Percentiles rank a stretch among this genome's conserved stretches.
Evolutionary conservation across 352 stramenopile genomes (phyloP).

Genomic region (Globisporangium radiosum): DNA sequence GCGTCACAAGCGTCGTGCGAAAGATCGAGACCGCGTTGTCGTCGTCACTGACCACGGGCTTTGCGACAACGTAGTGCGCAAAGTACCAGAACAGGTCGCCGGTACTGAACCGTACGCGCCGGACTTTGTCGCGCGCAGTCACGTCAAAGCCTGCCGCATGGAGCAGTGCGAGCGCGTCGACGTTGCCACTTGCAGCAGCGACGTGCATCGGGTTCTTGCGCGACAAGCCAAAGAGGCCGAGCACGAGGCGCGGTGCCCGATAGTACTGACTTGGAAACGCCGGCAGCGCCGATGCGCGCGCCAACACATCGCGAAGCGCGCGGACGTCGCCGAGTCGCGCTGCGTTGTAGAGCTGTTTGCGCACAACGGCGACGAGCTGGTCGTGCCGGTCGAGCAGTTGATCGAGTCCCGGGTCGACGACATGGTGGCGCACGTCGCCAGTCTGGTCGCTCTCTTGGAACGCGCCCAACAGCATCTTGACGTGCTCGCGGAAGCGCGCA

Average conservation of each 20-base stretch:
- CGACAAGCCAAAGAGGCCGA: constrained; percentile 54
- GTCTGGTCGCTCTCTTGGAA: constrained; percentile 80
- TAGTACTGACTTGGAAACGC: constrained; percentile 65
- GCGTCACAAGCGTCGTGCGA: constrained; percentile 77
- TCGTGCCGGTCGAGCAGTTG: constrained; percentile 53
- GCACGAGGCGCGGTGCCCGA: constrained; percentile 32
- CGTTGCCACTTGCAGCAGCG: constrained; percentile 67
- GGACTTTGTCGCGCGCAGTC: constrained; percentile 71
- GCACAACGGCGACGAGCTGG: constrained; percentile 42
- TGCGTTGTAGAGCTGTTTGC: constrained; percentile 70
- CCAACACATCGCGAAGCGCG: constrained; percentile 57
- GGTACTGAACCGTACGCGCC: constrained; percentile 68
- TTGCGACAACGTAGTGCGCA: constrained; percentile 58
- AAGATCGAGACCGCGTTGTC: constrained; percentile 72
- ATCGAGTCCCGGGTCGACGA: constrained; percentile 44
- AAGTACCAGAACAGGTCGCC: constrained; percentile 83
- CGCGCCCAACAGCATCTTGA: constrained; percentile 79
- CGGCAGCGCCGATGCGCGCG: constrained; percentile 30
- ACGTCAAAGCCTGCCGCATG: constrained; percentile 46
- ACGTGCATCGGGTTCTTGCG: constrained; percentile 80
- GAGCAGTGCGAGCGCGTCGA: constrained; percentile 57
- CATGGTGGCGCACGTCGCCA: constrained; percentile 57
- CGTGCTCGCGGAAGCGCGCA: constrained; percentile 70
- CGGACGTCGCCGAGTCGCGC: constrained; percentile 55
- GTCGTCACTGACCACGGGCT: constrained; percentile 39